phyloP scores from a whole-genome alignment of 1,284 basidiomycete species.

The Rugosomyces carneus region DNA sequence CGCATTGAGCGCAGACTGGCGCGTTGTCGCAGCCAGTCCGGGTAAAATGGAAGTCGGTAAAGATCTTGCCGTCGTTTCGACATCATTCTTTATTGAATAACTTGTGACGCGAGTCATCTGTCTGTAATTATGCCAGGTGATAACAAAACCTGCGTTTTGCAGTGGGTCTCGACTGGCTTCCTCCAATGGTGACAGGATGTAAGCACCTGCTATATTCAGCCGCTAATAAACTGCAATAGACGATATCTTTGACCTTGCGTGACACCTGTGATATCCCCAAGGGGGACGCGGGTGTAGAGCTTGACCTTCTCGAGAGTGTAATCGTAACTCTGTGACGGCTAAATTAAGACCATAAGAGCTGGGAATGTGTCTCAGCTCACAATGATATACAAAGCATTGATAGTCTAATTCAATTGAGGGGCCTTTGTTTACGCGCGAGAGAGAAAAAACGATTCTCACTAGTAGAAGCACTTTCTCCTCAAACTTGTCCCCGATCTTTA shows the following conservation, averaged over 20 bases:
- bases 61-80: conserved; percentile 29
- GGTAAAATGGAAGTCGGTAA: conserved; percentile 13
- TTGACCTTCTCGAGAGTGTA: conserved; percentile 89
- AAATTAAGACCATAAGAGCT: conserved; percentile 6
- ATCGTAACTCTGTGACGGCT: conserved; percentile 67
- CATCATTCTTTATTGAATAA: conserved; percentile 75
- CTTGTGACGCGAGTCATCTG: conserved; percentile 73
- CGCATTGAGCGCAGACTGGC: conserved; percentile 12
- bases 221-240: conserved; percentile 4
- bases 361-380: conserved; percentile 28
- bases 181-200: conserved; percentile 87
- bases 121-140: conserved; percentile 65
- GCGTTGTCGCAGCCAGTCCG: conserved; percentile 10
- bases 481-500: conserved; percentile 67
- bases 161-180: conserved; percentile 80
- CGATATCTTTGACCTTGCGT: conserved; percentile 74
- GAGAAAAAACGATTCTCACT: conserved; percentile 45
- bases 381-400: conserved; percentile 41
- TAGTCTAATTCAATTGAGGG: conserved; percentile 27
- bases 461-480: conserved; percentile 92
- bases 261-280: conserved; percentile 79
- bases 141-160: conserved; percentile 82
- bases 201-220: conserved; percentile 52
- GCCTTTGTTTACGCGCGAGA: conserved; percentile 3
- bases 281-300: conserved; percentile 82